Base-by-base conservation (phyloP, 2,329 filamentous ascomycete species). In the Diplodia corticola region DNA sequence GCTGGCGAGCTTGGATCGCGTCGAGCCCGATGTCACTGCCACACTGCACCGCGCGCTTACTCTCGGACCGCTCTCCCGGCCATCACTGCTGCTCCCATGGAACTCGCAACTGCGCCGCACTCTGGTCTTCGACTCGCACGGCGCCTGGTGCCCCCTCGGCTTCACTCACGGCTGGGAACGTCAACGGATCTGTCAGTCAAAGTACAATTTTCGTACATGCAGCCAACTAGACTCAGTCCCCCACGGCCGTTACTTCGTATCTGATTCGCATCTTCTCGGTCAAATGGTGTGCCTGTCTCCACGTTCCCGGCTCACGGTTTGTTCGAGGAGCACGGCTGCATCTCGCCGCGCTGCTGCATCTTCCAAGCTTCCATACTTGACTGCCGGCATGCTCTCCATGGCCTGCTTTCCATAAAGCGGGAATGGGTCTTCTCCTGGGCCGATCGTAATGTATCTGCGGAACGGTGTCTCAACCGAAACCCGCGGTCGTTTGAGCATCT, bases 371-470 rank as follows among this genome's bases (percentile, higher is more conserved):
- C 64, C 64, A 2, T 40, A 59, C 13, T 40, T 50, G 24, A 65
- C 54, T n/a, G n/a, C n/a, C 22, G 53, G 53, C 54, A 65, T 59
- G n/a, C 15, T 10, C 12, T 44, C 54, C 64, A 65, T 65, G 26
- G 54, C 64, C 30, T 48, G 53, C 53, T 65, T 65, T n/a, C 53
- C 54, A 12, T 65, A 60, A 12, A 59, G 46, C 13, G 53, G 64
- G 48, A 65, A 60, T 17, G 64, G 64, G 33, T 65, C 64, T 20
- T 65, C 64, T 7, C 33, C 44, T 37, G 64, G 53, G 9, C 53
- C 46, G n/a, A 65, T 65, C 33, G 64, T 65, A 5, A 65, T 24
- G 46, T 51, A 65, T 51, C 64, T 50, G 9, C 64, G 64, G 35
- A 65, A 55, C 12, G 64, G 64, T 33, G 64, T 59, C 54, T 65